A percentile compares a stretch with the other conserved stretches of the same genome.
These are phyloP conservation scores for Trifolium subterraneum DNA, from an alignment of 306 rosid genomes.

Conservation along the genomic window DNA sequence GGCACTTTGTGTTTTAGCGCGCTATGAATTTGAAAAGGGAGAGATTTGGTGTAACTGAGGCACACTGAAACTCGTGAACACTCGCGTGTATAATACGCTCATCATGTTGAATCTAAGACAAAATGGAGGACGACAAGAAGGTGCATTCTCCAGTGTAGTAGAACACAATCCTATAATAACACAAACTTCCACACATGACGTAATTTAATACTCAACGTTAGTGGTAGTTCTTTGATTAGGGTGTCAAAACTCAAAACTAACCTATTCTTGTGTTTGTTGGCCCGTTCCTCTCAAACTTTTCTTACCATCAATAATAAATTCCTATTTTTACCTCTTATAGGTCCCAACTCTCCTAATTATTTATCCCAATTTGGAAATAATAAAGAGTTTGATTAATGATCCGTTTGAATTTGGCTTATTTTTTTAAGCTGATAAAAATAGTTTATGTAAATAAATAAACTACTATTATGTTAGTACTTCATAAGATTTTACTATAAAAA, in stretches of 20 bases:
- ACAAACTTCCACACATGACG: constrained; percentile 37
- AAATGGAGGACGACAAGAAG: constrained; percentile 22
- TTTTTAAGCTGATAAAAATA: no score
- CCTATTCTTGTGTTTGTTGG: constrained; percentile 12
- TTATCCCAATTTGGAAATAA: background rate
- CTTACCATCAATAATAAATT: background rate
- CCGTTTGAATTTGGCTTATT: no score
- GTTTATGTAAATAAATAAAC: no score
- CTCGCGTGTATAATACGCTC: background rate
- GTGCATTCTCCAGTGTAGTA: constrained; percentile 13
- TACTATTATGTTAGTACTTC: no score
- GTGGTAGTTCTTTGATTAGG: background rate
- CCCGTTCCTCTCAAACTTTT: constrained; percentile 21
- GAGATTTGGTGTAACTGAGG: constrained; percentile 29
- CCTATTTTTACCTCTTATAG: background rate
- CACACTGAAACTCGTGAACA: constrained; percentile 4
- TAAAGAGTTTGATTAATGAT: no score
- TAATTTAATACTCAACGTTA: background rate
- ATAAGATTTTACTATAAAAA: no score
- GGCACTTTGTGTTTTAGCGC: constrained; percentile 43
- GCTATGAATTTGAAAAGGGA: constrained; percentile 40
- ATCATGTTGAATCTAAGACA: constrained; percentile 21
- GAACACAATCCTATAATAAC: constrained; percentile 21
- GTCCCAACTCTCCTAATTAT: background rate
- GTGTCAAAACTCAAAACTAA: constrained; percentile 9